phyloP scores from a whole-genome alignment of 106 monocot genomes.

The Hemerocallis citrina region DNA sequence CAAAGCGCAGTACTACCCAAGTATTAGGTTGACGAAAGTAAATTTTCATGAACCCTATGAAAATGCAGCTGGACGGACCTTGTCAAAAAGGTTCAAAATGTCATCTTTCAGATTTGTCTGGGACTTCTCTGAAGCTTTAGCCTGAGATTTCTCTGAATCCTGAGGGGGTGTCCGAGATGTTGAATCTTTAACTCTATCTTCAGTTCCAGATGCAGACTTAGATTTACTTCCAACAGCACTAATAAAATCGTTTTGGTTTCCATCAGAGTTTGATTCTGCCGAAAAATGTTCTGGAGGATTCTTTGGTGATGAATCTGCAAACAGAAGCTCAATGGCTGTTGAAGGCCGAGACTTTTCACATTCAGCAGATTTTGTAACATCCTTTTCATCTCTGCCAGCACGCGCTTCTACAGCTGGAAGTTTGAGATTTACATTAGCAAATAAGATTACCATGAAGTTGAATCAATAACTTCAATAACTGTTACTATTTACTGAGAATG shows the following conservation, averaged over 20 bases:
- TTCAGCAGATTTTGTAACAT: conserved; percentile 3
- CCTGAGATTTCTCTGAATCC: conserved; percentile 23
- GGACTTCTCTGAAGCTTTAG: conserved; percentile 8
- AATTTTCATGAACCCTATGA: background rate
- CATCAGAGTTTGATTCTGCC: conserved; percentile 16
- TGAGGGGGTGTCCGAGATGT: conserved; percentile 18
- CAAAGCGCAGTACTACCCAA: background rate
- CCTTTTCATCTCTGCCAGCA: conserved; percentile 9
- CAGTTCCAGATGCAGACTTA: conserved; percentile 15
- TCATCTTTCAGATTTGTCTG: conserved; percentile 57
- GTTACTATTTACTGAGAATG: background rate
- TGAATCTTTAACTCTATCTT: conserved; percentile 67
- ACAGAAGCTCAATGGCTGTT: conserved; percentile 8
- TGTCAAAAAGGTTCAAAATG: conserved; percentile 95
- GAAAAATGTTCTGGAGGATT: conserved; percentile 26
- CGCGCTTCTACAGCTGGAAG: conserved; percentile 38
- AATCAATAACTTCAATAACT: background rate
- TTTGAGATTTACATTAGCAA: background rate
- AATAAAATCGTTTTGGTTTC: conserved; percentile 6
- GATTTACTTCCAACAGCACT: conserved; percentile 26
- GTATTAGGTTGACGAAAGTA: background rate
- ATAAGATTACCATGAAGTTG: background rate
- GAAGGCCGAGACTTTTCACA: conserved; percentile 18
- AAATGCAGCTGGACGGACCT: conserved; percentile 30
- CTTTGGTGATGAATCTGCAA: conserved; percentile 7